Base-by-base conservation (phyloP, 2,329 filamentous ascomycete species). In the Trichothecium roseum region DNA sequence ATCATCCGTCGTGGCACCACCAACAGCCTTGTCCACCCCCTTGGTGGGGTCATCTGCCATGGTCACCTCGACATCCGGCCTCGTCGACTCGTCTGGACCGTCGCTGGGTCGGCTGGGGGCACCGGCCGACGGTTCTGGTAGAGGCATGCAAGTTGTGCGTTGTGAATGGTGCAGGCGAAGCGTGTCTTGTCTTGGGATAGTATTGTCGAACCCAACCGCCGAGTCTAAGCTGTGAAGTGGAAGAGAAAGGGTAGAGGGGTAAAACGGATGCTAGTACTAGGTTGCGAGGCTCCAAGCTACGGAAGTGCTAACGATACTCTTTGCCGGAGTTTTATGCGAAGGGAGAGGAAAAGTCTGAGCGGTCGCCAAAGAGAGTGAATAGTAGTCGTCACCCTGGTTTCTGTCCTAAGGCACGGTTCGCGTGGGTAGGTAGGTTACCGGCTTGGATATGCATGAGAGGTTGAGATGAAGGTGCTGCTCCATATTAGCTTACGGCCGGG, bases 131-230 rank as follows among this genome's bases (percentile, higher is more conserved):
- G 45, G 44, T 44, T 55, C 54, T 37, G 52, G 52, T 41, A 53
- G 53, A 54, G 56, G 59, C 56, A 60, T 60, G 45, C 56, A 57
- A 43, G 39, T 39, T 37, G 24, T 30, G 16, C 24, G n/a, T 9
- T 16, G 35, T 18, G 32, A 20, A 32, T n/a, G 26, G n/a, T n/a
- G n/a, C 30, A n/a, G n/a, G 27, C 9, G 16, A 9, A 26, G 30
- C 30, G 34, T 18, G n/a, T 13, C 8, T 24, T 22, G 18, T 15
- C n/a, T 32, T 18, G 6, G 30, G 8, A 18, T 9, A 24, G 15
- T 10, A 4, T 33, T 32, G 10, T 7, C n/a, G n/a, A n/a, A n/a
- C n/a, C n/a, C n/a, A n/a, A n/a, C n/a, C n/a, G n/a, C n/a, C n/a
- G n/a, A n/a, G n/a, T n/a, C n/a, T n/a, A n/a, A 24, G 20, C 20